Evolutionary conservation across 371 early-diverging fungal genomes (phyloP), one percentile per base, ranked within the genome.

Genomic region (Mucor irregularis): DNA sequence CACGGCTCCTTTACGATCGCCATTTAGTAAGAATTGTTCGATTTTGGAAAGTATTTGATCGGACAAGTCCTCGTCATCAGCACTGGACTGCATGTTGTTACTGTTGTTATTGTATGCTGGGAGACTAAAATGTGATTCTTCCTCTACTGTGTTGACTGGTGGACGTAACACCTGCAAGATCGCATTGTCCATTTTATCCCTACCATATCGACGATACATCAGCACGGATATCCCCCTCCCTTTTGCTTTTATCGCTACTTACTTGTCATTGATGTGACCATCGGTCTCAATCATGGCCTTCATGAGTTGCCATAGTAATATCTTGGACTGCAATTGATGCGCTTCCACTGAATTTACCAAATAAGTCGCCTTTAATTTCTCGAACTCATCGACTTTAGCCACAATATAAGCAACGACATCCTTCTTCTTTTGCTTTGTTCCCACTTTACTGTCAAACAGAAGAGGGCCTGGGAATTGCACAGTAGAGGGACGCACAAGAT

Each of bases 1-100:
- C 13, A 92, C 90, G 1, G 97, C 95, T 0, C 73, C 88, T 24
- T 67, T 52, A 13, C 91, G 87, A 59, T 93, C 86, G 3, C 96
- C 95, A 11, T 76, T 66, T 31, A 92, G 66, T 31, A 97, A 80
- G 21, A 80, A 57, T 0, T 72, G 63, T 61, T 91, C 86, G 6
- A 96, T 68, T 31, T 74, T 79, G 17, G 71, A 74, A 25, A 86
- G 29, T 19, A 76, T 55, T 17, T 61, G 61, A 19, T 78, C 56
- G 5, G 71, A 61, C 37, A 57, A 47, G 22, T 73, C 72, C 10
- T 39, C 33, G 22, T 56, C 52, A 5, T 61, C 64, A 2, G 38
- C 26, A 30, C 50, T 53, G 11, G 40, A 39, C 6, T 39, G 11
- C 16, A 19, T 33, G 29, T 38, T 51, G 3, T 56, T 56, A 37